Evolutionary conservation across 2,329 filamentous ascomycete genomes (phyloP).

Genomic region (Pseudogymnoascus sp.): DNA sequence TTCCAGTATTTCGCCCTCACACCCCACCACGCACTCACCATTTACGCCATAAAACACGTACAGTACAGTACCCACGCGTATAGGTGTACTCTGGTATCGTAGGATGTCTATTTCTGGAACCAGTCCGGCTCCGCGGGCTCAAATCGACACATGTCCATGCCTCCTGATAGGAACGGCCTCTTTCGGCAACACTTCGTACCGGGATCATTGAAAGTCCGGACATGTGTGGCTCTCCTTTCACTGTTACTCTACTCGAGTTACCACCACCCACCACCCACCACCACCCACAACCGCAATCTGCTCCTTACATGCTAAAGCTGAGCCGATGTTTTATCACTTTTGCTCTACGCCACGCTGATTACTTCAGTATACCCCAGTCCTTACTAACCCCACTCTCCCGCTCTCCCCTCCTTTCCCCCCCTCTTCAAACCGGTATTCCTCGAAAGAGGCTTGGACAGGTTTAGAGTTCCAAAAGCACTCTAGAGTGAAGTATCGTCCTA

Average conservation of each 20-base stretch:
- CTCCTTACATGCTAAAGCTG: slow-evolving; percentile 5
- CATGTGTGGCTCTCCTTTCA: neutral
- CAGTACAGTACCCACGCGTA: neutral
- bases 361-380: neutral
- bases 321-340: slow-evolving; percentile 3
- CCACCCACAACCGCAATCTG: neutral
- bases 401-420: neutral
- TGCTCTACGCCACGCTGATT: neutral
- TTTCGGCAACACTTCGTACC: neutral
- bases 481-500: neutral
- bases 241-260: neutral
- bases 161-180: slow-evolving; percentile 6
- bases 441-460: slow-evolving; percentile 2
- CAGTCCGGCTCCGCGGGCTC: neutral
- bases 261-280: neutral
- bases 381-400: neutral
- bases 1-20: neutral
- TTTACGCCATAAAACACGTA: slow-evolving; percentile 1
- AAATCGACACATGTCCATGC: neutral
- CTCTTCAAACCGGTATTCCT: neutral
- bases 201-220: slow-evolving; percentile 3
- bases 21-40: neutral
- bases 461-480: slow-evolving; percentile 7
- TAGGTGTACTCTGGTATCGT: neutral
- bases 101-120: slow-evolving; percentile 1